These are phyloP conservation scores for Olyra latifolia DNA, from an alignment of 176 grass and related monocot genomes.

Conservation along the genomic window DNA sequence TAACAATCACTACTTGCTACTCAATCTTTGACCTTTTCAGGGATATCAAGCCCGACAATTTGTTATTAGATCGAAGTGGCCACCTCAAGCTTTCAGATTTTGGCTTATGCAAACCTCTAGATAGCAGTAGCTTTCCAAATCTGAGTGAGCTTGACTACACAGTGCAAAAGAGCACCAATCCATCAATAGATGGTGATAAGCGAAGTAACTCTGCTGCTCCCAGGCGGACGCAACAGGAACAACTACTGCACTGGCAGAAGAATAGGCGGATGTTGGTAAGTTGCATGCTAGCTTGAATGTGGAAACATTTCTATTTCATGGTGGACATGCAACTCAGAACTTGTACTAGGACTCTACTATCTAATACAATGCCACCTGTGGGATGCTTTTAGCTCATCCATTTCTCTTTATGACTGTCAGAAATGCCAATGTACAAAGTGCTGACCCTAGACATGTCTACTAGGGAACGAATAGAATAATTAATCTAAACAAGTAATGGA, in stretches of 20 bases:
- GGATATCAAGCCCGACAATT: constrained; percentile 99
- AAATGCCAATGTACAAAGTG: too few species aligned
- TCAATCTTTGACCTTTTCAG: constrained; percentile 52
- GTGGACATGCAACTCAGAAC: constrained; percentile 9
- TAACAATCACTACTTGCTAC: not conserved
- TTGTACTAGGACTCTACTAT: not conserved
- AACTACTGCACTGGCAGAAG: constrained; percentile 92
- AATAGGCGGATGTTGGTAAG: constrained; percentile 81
- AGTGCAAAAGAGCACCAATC: constrained; percentile 49
- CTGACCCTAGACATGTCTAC: too few species aligned
- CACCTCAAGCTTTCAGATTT: constrained; percentile 99
- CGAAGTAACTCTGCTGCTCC: constrained; percentile 51
- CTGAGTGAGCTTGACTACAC: constrained; percentile 65
- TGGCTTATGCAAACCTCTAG: constrained; percentile 93
- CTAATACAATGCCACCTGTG: not conserved
- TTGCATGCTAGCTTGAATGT: constrained; percentile 15
- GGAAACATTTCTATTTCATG: not conserved
- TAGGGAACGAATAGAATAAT: too few species aligned
- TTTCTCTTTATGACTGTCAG: too few species aligned
- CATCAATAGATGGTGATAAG: constrained; percentile 51
- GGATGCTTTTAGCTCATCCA: too few species aligned
- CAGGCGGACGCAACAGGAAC: constrained; percentile 82
- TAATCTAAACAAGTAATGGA: too few species aligned
- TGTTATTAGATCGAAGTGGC: constrained; percentile 84
- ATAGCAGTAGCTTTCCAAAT: constrained; percentile 83